A percentile compares a stretch with the other conserved stretches of the same genome.
These are phyloP conservation scores for Stephanodiscus triporus DNA, from an alignment of 108 stramenopile species.

Conservation along the genomic window DNA sequence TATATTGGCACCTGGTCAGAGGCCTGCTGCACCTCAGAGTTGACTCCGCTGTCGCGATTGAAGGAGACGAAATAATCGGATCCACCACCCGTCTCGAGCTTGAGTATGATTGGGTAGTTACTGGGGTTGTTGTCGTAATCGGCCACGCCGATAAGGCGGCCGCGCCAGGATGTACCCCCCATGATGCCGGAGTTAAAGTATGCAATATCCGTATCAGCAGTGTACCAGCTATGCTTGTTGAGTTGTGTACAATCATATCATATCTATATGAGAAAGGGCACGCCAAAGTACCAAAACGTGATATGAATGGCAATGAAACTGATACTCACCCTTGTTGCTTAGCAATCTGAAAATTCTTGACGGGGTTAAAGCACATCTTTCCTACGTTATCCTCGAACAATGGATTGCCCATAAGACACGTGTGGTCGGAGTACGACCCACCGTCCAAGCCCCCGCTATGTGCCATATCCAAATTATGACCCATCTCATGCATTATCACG, in stretches of 20 bases:
- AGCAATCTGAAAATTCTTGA: conserved; percentile 38
- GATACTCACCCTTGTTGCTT: conserved; percentile 4
- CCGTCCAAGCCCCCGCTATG: conserved; percentile 31
- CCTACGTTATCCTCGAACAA: conserved; percentile 21
- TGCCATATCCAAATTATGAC: conserved; percentile 30
- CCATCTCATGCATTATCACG: conserved; percentile 27
- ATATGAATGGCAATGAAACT: neutral
- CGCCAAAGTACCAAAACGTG: neutral
- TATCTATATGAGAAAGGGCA: neutral
- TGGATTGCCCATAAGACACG: conserved; percentile 35
- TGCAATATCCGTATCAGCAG: neutral
- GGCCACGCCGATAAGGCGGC: conserved; percentile 10
- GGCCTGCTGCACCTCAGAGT: neutral
- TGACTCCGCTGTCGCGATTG: conserved; percentile 17
- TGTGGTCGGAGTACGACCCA: conserved; percentile 17
- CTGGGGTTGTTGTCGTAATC: conserved; percentile 19
- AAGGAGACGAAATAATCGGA: conserved; percentile 28
- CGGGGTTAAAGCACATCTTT: conserved; percentile 42
- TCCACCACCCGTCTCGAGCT: conserved; percentile 24
- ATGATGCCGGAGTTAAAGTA: conserved; percentile 18
- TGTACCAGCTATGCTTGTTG: conserved; percentile 24
- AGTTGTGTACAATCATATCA: neutral
- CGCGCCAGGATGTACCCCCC: conserved; percentile 22
- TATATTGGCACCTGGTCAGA: neutral
- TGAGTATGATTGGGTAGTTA: conserved; percentile 19